Base-by-base conservation (phyloP, 208 protist species). In the Acanthamoeba divionensis region DNA sequence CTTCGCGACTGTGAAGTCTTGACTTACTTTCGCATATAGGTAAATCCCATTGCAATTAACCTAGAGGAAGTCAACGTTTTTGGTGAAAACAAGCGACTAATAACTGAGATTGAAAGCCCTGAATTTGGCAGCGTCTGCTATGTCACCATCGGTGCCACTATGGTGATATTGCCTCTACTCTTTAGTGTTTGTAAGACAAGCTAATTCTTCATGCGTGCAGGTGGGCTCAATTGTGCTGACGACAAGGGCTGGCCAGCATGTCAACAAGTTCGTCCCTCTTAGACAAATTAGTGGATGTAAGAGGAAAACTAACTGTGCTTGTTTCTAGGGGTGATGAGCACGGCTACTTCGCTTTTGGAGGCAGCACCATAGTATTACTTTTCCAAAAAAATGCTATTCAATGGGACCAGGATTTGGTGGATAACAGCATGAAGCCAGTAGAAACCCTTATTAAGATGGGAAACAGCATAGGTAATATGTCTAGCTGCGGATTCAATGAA, bases 321-420 rank as follows among this genome's bases (percentile, higher is more conserved):
- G 5, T 38, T 24, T 75, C 24, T 33, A 94, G 93, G 60, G 95
- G 95, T 36, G 95, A 96, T 36, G 95, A 96, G 90, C 63, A 92
- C 38, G 95, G 95, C 38, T 96, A 96, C 83, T 96, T 96, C 83
- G 94, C 93, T 7, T 96, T 95, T 87, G 95, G 95, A 41, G 95
- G 95, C 31, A 93, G 86, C 7, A 96, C 95, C 3, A 89, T 96
- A 45, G 31, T 96, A 5, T 29, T 95, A 7, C 65, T 96, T 26
- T 96, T 96, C 63, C 36, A 93, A 47, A 63, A 79, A n/a, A 67
- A 62, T 31, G 60, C 38, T 0, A 90, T 96, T 29, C 12, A 65
- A 38, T 94, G 92, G n/a, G 95, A 96, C 36, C 45, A 65, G 21
- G 95, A 96, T 63, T 60, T 96, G 50, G 0, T 94, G 10, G 82